These are phyloP conservation scores for Scedosporium minutisporum DNA, from an alignment of 2,329 filamentous ascomycete species.

Conservation along the genomic window DNA sequence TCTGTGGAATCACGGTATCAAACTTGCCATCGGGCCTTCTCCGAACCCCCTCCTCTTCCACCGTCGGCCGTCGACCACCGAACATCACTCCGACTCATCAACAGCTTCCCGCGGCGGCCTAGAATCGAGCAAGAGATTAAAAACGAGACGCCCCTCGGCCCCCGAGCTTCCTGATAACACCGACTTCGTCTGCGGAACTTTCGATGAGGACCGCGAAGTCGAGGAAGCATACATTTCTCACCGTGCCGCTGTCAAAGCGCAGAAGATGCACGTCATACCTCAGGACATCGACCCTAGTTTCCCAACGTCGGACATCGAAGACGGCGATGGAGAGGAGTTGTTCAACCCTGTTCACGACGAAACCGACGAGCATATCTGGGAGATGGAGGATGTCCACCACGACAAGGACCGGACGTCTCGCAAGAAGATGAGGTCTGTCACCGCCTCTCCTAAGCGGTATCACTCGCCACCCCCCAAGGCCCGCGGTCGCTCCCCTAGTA, in stretches of 20 bases:
- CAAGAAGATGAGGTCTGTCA: slow-evolving; percentile 34
- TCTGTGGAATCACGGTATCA: slow-evolving; percentile 38
- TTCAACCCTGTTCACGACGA: slow-evolving; percentile 48
- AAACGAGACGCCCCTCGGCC: slow-evolving; percentile 41
- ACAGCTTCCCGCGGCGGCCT: slow-evolving; percentile 35
- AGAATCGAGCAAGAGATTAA: slow-evolving; percentile 14
- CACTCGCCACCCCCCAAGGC: slow-evolving; percentile 29
- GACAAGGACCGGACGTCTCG: slow-evolving; percentile 41
- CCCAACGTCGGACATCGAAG: slow-evolving; percentile 84
- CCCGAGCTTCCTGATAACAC: slow-evolving; percentile 92
- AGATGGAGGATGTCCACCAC: slow-evolving; percentile 56
- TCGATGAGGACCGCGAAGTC: slow-evolving; percentile 90
- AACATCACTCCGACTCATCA: slow-evolving; percentile 52
- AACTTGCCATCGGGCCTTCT: slow-evolving; percentile 25
- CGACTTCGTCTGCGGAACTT: slow-evolving; percentile 96
- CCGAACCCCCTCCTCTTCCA: not conserved
- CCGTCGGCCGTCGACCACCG: slow-evolving; percentile 11
- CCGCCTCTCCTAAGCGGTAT: slow-evolving; percentile 33
- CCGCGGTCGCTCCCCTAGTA: slow-evolving; percentile 39
- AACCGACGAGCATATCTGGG: slow-evolving; percentile 60
- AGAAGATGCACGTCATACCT: slow-evolving; percentile 75
- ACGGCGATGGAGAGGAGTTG: slow-evolving; percentile 66
- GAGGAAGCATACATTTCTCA: slow-evolving; percentile 88
- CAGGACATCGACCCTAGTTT: slow-evolving; percentile 98
- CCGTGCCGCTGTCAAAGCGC: slow-evolving; percentile 68